Percentiles rank a stretch among this genome's conserved stretches.
These are phyloP conservation scores for Pholiota adiposa DNA, from an alignment of 1,284 basidiomycete species.

Conservation along the genomic window DNA sequence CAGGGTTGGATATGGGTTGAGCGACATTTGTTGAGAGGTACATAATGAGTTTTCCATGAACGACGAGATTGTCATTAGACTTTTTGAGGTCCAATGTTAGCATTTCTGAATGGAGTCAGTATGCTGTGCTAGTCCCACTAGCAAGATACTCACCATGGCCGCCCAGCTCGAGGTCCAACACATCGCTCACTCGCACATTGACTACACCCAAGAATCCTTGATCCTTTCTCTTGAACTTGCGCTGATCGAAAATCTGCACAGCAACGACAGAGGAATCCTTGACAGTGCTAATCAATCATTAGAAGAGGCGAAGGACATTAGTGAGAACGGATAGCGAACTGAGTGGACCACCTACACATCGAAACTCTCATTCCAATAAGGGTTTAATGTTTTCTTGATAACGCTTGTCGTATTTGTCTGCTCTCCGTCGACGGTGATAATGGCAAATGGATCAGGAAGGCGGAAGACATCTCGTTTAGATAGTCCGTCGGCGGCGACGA, in stretches of 20 bases:
- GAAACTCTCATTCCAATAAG: constrained; percentile 95
- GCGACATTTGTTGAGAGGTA: constrained; percentile 86
- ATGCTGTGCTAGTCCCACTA: not conserved
- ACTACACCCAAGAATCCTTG: constrained; percentile 96
- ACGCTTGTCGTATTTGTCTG: constrained; percentile 93
- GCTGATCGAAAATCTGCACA: constrained; percentile 96
- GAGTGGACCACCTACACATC: constrained; percentile 63
- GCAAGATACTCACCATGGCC: constrained; percentile 74
- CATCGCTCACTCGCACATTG: constrained; percentile 88
- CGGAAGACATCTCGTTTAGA: constrained; percentile 92
- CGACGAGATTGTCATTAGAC: constrained; percentile 87
- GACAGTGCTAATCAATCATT: constrained; percentile 64
- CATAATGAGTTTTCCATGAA: constrained; percentile 90
- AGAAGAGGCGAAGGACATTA: constrained; percentile 5
- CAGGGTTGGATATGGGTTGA: constrained; percentile 77
- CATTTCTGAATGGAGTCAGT: constrained; percentile 64
- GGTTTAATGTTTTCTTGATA: constrained; percentile 89
- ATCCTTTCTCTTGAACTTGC: constrained; percentile 95
- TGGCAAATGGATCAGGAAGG: constrained; percentile 92
- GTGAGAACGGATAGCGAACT: constrained; percentile 7
- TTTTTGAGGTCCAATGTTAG: constrained; percentile 89
- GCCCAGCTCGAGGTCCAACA: constrained; percentile 88
- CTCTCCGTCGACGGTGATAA: constrained; percentile 93
- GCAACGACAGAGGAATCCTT: constrained; percentile 91
- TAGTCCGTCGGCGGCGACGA: constrained; percentile 88